Conservation (phyloP, 2,329 filamentous ascomycete species). For the Apiospora phragmitis region DNA sequence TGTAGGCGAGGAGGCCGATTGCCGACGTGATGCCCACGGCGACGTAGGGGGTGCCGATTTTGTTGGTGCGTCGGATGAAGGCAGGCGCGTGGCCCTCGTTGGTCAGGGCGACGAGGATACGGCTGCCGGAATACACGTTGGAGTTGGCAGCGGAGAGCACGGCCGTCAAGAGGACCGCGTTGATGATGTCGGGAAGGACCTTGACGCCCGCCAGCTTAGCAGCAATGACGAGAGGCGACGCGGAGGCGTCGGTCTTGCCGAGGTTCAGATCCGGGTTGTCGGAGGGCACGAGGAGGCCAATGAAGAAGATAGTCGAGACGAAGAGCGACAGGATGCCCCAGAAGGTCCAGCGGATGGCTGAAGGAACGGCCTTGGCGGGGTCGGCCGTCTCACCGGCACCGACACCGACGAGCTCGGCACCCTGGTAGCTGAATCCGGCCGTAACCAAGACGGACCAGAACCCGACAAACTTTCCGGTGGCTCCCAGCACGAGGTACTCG, state of each 20-base stretch:
- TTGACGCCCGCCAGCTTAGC: constrained; percentile 62
- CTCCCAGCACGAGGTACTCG: constrained; percentile 54
- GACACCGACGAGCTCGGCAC: constrained; percentile 74
- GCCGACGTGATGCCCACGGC: constrained; percentile 58
- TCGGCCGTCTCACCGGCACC: constrained; percentile 77
- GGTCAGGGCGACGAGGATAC: constrained; percentile 67
- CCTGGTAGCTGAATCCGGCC: constrained; percentile 71
- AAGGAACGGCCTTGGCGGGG: constrained; percentile 70
- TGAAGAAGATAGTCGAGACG: constrained; percentile 65
- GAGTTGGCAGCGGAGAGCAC: constrained; percentile 79
- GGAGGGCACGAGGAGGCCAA: constrained; percentile 70
- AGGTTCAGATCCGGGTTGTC: constrained; percentile 19
- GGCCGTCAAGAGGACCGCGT: constrained; percentile 74
- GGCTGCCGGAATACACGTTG: constrained; percentile 72
- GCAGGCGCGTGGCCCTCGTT: constrained; percentile 63
- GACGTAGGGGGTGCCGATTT: constrained; percentile 61
- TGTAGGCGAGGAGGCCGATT: constrained; percentile 65
- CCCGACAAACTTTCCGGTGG: constrained; percentile 63
- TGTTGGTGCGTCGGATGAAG: constrained; percentile 60
- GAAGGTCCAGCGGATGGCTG: constrained; percentile 73
- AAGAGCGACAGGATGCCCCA: constrained; percentile 74
- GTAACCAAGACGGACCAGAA: constrained; percentile 71
- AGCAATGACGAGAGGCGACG: constrained; percentile 65
- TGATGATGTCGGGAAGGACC: constrained; percentile 69
- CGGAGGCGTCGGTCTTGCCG: constrained; percentile 56